Evolutionary conservation across 176 grass and related monocot species (phyloP), one percentile per base, ranked within the genome.

Genomic region (Panicum miliaceum): DNA sequence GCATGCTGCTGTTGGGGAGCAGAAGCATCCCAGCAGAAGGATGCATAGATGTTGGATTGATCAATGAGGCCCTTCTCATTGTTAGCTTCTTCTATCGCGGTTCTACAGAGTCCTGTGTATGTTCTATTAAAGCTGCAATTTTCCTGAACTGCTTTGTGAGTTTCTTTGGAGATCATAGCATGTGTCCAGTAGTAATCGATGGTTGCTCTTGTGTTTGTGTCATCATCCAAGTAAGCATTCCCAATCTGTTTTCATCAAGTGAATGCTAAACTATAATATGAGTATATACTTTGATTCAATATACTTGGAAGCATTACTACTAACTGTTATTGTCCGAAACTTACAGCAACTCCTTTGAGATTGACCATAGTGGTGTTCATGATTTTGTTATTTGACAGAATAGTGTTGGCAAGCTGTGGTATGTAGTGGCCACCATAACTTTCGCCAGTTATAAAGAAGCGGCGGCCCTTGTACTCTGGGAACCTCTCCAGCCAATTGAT

Each of bases 371-470:
- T 50, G 23, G 37, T 40, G 8, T 83, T 84, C 12, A 16, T 71
- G 72, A 64, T 86, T 26, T 58, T 85, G 48, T 91, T 88, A 19
- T 91, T 72, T 1, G 53, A 76, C 52, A 90, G n/a, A 13, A 91
- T 91, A 26, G 73, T 56, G 26, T 87, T 80, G 26, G 91, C 84
- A n/a, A 93, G 91, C 59, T 90, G 76, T 61, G 88, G 91, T 76
- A 93, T 76, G 81, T 90, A 93, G 69, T 90, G 88, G 18, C 91
- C 88, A 6, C 84, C 71, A 52, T 90, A 93, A 69, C 91, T 93
- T 79, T 93, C 85, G 26, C 88, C 91, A 12, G 81, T 72, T 43
- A 93, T 84, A 60, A 88, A 90, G 64, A 93, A 93, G 42, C 69
- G 45, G 0, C 26, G 72, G 7, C 41, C 60, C 58, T 88, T 90